These are phyloP conservation scores for Dichotomopilus funicola DNA, from an alignment of 2,329 filamentous ascomycete genomes.

Conservation along the genomic window DNA sequence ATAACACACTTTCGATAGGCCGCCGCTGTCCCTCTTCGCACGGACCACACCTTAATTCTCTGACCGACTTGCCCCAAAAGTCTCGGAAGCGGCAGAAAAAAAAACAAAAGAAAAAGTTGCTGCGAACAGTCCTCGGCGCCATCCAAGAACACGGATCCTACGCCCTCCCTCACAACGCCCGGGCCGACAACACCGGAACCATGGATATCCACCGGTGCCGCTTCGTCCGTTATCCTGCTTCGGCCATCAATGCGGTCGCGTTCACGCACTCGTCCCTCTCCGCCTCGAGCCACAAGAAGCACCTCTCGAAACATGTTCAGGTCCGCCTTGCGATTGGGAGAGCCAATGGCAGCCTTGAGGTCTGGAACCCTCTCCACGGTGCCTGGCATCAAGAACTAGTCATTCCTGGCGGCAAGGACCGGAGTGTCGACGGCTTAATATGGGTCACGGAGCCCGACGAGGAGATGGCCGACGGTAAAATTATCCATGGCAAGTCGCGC, in stretches of 20 bases:
- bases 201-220: conserved; percentile 98
- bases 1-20: conserved; percentile 1
- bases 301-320: conserved; percentile 47
- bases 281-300: conserved; percentile 38
- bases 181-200: conserved; percentile 17
- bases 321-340: conserved; percentile 82
- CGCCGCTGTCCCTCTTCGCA: conserved; percentile 13
- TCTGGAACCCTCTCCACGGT: conserved; percentile 84
- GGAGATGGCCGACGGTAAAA: conserved; percentile 54
- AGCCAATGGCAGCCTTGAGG: conserved; percentile 92
- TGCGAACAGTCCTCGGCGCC: background rate
- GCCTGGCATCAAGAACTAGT: conserved; percentile 86
- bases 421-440: conserved; percentile 81
- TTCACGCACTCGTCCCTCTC: conserved; percentile 71
- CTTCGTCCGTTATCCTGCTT: conserved; percentile 87
- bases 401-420: conserved; percentile 73
- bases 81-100: conserved; percentile 23
- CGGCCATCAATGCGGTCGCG: conserved; percentile 87
- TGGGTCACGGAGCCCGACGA: conserved; percentile 87
- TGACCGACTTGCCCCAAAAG: conserved; percentile 22
- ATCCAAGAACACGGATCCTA: conserved; percentile 8
- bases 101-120: conserved; percentile 15
- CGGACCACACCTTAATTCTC: conserved; percentile 28
- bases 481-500: conserved; percentile 64
- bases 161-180: conserved; percentile 10